Base-by-base conservation (phyloP, 23 red algal species). In the Agarophyton chilense region DNA sequence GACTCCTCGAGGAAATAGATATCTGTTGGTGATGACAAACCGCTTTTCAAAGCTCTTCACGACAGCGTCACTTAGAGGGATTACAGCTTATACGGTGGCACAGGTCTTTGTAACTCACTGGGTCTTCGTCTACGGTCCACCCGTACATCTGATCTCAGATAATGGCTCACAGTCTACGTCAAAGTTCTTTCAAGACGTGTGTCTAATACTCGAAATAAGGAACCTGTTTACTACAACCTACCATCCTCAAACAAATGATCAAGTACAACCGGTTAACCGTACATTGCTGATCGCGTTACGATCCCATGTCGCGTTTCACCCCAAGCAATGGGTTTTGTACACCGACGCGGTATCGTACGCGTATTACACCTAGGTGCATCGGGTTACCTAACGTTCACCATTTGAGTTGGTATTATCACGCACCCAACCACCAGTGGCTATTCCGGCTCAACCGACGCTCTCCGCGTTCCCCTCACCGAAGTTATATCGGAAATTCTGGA, bases 21-120 rank as follows among this genome's bases (percentile, higher is more conserved):
- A 50, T 46, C 14, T 86, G 22, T 41, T 86, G 17, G 62, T 61
- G 7, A 82, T 82, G 50, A 61, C 47, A 17, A 22, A 61, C 42
- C 78, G 78, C 18, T 82, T 82, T 21, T 63, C 78, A 25, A 82
- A 65, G 14, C 52, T 82, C 14, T 22, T 52, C 22, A 18, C 24
- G 22, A 61, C 4, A 40, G 50, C 41, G 16, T 51, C 47, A 10
- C 40, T 82, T 19, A n/a, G 36, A 28, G 41, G 1, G 25, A 63
- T 82, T 4, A 82, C 50, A 4, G 78, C 78, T 18, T 63, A n/a
- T 29, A 52, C 0, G 52, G 78, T 82, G 4, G 78, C 78, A 16
- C 14, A 61, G 0, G 52, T 14, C 5, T 62, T 82, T 21, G 29
- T 55, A 26, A 82, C 25, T 13, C 52, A 65, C 1, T 82, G 16